Percentiles rank a stretch among this genome's conserved stretches.
Conservation (phyloP, 257 asterid species). For the Parsonsia alboflavescens region DNA sequence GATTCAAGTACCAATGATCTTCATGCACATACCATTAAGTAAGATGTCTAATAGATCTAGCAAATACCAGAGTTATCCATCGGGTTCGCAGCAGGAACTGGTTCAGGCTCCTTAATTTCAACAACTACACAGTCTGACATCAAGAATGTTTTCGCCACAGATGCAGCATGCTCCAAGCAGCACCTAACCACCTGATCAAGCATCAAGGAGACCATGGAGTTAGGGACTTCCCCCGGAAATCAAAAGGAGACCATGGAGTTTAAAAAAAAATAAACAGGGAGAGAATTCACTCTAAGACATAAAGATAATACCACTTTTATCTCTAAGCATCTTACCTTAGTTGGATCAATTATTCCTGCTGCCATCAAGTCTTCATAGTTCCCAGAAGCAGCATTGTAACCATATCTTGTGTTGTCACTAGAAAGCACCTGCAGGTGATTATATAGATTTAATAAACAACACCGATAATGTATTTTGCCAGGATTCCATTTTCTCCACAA, state of each 20-base stretch:
- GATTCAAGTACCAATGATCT: neutral
- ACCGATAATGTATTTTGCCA: neutral
- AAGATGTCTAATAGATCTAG: too few species aligned
- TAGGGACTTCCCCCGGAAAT: too few species aligned
- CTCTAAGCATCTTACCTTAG: conserved; percentile 50
- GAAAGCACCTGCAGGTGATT: conserved; percentile 61
- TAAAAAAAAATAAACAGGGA: too few species aligned
- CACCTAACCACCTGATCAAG: conserved; percentile 80
- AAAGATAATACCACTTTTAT: neutral
- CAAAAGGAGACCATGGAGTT: too few species aligned
- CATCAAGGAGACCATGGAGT: neutral
- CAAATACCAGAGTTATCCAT: conserved; percentile 91
- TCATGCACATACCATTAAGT: neutral
- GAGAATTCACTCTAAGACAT: neutral
- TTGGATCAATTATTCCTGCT: conserved; percentile 96
- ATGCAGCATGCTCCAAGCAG: conserved; percentile 91
- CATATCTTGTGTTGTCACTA: conserved; percentile 70
- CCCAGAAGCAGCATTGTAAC: conserved; percentile 96
- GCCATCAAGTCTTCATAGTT: conserved; percentile 92
- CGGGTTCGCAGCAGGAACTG: conserved; percentile 62
- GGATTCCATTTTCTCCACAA: neutral
- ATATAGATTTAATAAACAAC: neutral
- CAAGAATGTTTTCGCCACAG: conserved; percentile 93
- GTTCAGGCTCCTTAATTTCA: conserved; percentile 91
- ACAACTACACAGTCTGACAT: conserved; percentile 97